Conservation (phyloP, 257 asterid genomes). For the Solanum gandarillasii region DNA sequence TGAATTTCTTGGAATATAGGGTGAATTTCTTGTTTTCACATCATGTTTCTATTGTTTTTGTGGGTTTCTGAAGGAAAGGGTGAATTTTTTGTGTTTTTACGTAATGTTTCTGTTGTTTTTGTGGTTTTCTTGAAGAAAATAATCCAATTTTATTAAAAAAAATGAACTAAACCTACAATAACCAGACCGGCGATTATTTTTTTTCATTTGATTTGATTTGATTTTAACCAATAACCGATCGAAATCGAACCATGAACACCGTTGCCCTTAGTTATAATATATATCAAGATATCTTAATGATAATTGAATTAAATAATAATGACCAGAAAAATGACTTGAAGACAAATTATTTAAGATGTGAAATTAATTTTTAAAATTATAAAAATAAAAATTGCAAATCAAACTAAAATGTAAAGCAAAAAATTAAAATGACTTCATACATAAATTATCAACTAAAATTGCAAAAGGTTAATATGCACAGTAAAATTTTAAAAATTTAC, state of each 20-base stretch:
- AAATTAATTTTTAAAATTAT: neutral
- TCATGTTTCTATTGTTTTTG: neutral
- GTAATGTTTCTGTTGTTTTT: neutral
- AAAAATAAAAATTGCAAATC: neutral
- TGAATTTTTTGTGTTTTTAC: neutral
- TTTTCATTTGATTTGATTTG: too few relatives aligned
- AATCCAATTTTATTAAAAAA: too few relatives aligned
- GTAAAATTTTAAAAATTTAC: neutral
- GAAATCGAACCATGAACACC: too few relatives aligned
- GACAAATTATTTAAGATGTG: too few relatives aligned
- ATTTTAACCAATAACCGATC: too few relatives aligned
- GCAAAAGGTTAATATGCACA: neutral
- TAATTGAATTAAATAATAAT: too few relatives aligned
- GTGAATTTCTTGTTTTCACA: too few relatives aligned
- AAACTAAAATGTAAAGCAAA: neutral
- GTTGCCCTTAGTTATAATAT: too few relatives aligned
- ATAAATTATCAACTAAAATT: neutral
- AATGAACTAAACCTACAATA: too few relatives aligned
- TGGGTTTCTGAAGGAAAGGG: neutral
- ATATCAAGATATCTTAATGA: neutral
- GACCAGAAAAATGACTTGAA: too few relatives aligned
- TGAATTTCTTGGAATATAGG: too few relatives aligned
- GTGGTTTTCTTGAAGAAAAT: too few relatives aligned
- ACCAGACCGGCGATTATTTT: neutral
- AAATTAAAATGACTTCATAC: neutral